Evolutionary conservation across 2,329 filamentous ascomycete genomes (phyloP), one percentile per base, ranked within the genome.

Genomic region (Fusarium vanettenii): DNA sequence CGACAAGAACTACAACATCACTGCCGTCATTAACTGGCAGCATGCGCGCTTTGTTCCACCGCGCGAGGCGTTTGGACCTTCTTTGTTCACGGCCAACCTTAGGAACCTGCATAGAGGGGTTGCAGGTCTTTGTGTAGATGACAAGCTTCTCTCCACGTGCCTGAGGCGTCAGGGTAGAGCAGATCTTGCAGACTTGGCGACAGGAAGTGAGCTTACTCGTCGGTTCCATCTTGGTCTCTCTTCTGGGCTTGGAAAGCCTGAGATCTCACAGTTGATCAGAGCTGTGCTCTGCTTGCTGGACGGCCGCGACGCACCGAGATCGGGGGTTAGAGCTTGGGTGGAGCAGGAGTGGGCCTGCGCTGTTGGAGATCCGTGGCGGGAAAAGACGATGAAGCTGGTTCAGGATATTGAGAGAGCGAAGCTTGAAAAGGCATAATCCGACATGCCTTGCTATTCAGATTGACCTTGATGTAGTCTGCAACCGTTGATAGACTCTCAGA

Each of bases 281-380:
- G 63, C 63, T 37, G 52, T 65, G 3, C 35, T 65, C 14, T 65
- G 52, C 11, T 37, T 65, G 55, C 63, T 65, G 8, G 45, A 57
- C 2, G 35, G 43, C 9, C 14, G 43, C 16, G 37, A 29, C 4
- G 20, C 16, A 50, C 31, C 35, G 27, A 37, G 22, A 39, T 35
- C 6, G 29, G 22, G 55, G n/a, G n/a, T 65, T 27, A 57, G 31
- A 20, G 52, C 37, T 59, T 65, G 63, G 63, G 52, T 60, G 8
- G 41, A 59, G n/a, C 22, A 45, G 11, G 37, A 65, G 52, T 90
- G 88, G 81, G 85, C 88, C 67, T 71, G 70, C 6, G 37, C 33
- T 20, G 31, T 27, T 39, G 55, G 55, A 22, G 55, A 59, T 27
- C 33, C 31, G 10, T 37, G 55, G 55, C 31, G 22, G 11, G 33